Base-by-base conservation (phyloP, 2,329 filamentous ascomycete genomes). In the Tolypocladium amazonense region DNA sequence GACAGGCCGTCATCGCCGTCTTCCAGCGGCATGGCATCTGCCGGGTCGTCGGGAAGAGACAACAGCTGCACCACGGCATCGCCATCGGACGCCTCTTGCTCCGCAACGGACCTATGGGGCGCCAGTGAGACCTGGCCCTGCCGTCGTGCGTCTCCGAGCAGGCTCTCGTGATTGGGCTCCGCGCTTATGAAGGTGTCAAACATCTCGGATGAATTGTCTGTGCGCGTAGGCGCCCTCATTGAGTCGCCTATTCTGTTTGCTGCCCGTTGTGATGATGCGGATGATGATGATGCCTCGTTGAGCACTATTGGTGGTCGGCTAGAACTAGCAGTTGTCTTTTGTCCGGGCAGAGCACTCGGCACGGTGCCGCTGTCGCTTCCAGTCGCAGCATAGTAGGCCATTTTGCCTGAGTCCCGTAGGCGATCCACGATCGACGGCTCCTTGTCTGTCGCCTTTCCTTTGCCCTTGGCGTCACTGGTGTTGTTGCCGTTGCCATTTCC, bases 21-120 rank as follows among this genome's bases (percentile, higher is more conserved):
- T 2, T 66, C 62, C 25, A 70, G 66, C 4, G 69, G 61, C 11
- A 63, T 58, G 27, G 50, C 53, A 27, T 66, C 63, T 14, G 64
- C 64, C 58, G 62, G 62, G 39, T 60, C 58, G 8, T 68, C 67
- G 15, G 67, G 63, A 23, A 64, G 62, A 9, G 70, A 70, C 20
- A 80, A 67, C 3, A 79, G 66, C 20, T 67, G 63, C 11, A 74
- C 69, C 8, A 79, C 76, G 9, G 63, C 62, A 58, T 64, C 65
- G 30, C 71, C 69, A 56, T 69, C 62, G 47, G 65, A 65, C 15
- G 68, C 66, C 52, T 65, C 69, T 52, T 75, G 74, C 54, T 72
- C 69, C 20, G 66, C 63, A 6, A 74, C 66, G 14, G 73, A 39
- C 14, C 15, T 35, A 2, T 56, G 14, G 2, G 18, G 25, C 25